Percentiles rank a stretch among this genome's conserved stretches.
phyloP scores from a whole-genome alignment of 192 early-diverging fungal genomes.

The Mortierella antarctica region DNA sequence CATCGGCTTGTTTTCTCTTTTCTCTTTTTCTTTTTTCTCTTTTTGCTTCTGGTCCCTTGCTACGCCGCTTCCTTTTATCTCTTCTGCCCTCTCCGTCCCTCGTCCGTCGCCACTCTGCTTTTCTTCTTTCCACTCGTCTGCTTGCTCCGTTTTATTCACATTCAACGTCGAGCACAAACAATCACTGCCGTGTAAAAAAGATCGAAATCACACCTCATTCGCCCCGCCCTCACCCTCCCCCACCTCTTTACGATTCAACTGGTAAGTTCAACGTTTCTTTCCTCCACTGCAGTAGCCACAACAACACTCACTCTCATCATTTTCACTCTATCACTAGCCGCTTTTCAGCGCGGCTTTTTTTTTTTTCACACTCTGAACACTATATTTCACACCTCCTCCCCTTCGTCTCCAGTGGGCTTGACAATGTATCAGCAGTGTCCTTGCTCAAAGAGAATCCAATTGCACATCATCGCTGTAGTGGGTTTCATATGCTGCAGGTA shows the following conservation, averaged over 20 bases:
- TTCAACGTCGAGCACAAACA: constrained; percentile 41
- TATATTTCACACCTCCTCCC: background rate
- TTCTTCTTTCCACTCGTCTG: constrained; percentile 5
- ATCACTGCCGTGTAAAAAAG: background rate
- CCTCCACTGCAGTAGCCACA: background rate
- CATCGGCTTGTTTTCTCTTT: background rate
- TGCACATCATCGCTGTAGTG: too few species aligned
- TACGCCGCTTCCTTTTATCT: constrained; percentile 6
- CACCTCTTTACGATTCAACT: constrained; percentile 37
- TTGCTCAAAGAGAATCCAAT: background rate
- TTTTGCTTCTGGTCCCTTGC: constrained; percentile 1
- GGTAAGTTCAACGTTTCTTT: constrained; percentile 11
- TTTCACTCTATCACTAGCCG: background rate
- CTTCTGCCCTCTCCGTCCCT: constrained; percentile 6
- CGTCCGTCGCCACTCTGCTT: background rate
- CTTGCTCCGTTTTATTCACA: constrained; percentile 33
- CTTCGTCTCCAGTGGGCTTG: background rate
- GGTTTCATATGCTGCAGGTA: too few species aligned
- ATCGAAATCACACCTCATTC: constrained; percentile 10
- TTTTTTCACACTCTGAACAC: background rate
- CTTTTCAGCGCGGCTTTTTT: too few species aligned
- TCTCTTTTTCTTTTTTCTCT: constrained; percentile 6
- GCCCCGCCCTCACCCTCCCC: constrained; percentile 22
- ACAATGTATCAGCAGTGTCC: background rate
- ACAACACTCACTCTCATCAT: background rate